A percentile compares a stretch with the other conserved stretches of the same genome.
phyloP scores from a whole-genome alignment of 108 stramenopile species.

The Schizochytrium sp. region DNA sequence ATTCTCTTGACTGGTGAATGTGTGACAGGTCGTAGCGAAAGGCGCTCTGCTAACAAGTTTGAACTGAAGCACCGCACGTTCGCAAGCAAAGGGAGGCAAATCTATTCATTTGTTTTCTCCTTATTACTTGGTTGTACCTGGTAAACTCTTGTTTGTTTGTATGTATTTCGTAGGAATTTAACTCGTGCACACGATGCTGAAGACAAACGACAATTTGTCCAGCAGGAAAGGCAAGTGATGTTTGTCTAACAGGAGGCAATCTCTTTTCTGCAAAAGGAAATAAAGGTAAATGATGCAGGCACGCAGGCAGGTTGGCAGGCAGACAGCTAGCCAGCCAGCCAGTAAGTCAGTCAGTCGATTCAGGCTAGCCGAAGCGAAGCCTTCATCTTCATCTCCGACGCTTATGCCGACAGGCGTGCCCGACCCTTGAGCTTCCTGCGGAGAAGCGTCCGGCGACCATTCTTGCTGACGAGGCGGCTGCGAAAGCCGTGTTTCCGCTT shows the following conservation, averaged over 20 bases:
- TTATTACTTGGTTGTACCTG: not conserved
- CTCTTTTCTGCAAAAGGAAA: not conserved
- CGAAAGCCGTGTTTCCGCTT: constrained; percentile 19
- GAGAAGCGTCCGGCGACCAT: not conserved
- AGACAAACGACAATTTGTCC: not conserved
- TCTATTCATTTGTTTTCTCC: too few relatives aligned
- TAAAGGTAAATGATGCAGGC: not conserved
- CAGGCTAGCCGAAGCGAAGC: too few relatives aligned
- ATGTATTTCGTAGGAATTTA: not conserved
- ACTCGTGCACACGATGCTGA: not conserved
- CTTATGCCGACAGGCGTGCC: not conserved
- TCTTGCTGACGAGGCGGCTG: not conserved
- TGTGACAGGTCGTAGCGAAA: too few relatives aligned
- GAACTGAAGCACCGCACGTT: too few relatives aligned
- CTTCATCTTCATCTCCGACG: too few relatives aligned
- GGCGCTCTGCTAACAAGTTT: too few relatives aligned
- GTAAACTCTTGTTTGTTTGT: not conserved
- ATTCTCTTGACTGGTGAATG: too few relatives aligned
- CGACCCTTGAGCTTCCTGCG: constrained; percentile 18
- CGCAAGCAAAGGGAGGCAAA: too few relatives aligned
- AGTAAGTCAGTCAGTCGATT: too few relatives aligned
- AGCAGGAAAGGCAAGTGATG: not conserved
- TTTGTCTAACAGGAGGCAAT: too few relatives aligned
- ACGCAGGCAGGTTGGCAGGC: not conserved
- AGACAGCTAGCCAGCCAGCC: too few relatives aligned